These are phyloP conservation scores for Strigomonas culicis DNA, from an alignment of 208 protist genomes.

Conservation along the genomic window DNA sequence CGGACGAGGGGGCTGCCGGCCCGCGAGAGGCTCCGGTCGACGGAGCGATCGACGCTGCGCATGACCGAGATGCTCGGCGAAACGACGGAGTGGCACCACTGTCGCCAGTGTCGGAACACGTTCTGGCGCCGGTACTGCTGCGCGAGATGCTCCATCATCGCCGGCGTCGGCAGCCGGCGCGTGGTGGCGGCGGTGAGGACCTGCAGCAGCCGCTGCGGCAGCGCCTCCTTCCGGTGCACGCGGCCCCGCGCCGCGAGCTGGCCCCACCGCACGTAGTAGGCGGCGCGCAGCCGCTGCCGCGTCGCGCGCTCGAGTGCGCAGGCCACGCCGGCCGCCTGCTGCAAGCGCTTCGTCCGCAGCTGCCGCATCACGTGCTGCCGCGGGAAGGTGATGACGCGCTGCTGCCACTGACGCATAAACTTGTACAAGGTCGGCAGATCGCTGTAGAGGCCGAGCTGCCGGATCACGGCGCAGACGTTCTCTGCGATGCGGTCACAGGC, in stretches of 20 bases:
- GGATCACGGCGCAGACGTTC: constrained; percentile 38
- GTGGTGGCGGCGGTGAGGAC: neutral
- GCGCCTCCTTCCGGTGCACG: neutral
- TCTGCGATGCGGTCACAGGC: constrained; percentile 31
- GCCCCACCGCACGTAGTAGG: constrained; percentile 23
- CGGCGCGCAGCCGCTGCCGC: neutral
- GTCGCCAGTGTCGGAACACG: constrained; percentile 25
- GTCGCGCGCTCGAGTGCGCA: constrained; percentile 1
- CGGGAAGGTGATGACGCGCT: constrained; percentile 37
- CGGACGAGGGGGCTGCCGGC: constrained; percentile 19
- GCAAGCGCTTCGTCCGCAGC: constrained; percentile 32
- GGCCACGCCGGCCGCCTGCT: constrained; percentile 16
- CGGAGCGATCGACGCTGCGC: neutral
- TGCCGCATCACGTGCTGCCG: constrained; percentile 49
- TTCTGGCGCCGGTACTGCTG: constrained; percentile 2
- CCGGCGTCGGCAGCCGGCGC: constrained; percentile 18
- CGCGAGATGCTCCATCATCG: constrained; percentile 34
- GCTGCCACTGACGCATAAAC: constrained; percentile 44
- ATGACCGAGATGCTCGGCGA: constrained; percentile 7
- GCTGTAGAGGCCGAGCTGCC: constrained; percentile 33
- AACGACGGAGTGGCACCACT: constrained; percentile 14
- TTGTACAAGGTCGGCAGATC: constrained; percentile 21
- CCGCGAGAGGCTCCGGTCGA: constrained; percentile 2
- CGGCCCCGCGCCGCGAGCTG: neutral
- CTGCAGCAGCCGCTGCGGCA: neutral